Percentiles rank a stretch among this genome's conserved stretches.
Evolutionary conservation across 345 rosid species (phyloP).

Genomic region (Salix exigua): DNA sequence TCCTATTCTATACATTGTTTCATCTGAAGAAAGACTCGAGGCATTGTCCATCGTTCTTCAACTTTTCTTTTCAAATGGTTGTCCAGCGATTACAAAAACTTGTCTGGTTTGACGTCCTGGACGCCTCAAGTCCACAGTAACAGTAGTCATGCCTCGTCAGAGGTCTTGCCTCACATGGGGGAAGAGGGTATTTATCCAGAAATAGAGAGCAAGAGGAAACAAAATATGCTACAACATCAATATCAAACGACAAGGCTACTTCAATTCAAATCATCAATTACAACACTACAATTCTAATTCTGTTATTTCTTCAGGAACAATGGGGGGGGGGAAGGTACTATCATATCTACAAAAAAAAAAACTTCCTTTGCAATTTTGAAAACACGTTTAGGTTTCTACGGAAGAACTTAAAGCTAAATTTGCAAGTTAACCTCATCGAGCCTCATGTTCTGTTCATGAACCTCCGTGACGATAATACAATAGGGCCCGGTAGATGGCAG

Average conservation of each 20-base stretch:
- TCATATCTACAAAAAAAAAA: background rate
- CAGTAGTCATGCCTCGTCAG: background rate
- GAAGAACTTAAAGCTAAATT: too few species aligned
- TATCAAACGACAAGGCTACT: background rate
- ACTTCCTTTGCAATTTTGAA: background rate
- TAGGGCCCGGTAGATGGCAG: conserved; percentile 80
- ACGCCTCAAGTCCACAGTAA: background rate
- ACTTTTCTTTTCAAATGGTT: background rate
- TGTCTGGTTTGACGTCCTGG: background rate
- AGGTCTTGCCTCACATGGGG: background rate
- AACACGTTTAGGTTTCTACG: background rate
- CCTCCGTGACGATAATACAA: conserved; percentile 77
- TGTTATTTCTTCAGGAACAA: background rate
- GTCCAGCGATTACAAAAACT: background rate
- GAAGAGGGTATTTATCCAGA: background rate
- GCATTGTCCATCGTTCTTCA: background rate
- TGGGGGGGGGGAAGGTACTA: background rate
- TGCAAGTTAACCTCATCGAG: background rate
- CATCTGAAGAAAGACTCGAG: background rate
- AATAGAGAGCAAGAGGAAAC: background rate
- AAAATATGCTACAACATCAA: background rate
- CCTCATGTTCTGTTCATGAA: background rate
- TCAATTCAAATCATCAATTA: background rate
- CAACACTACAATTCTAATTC: background rate
- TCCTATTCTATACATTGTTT: too few species aligned